Evolutionary conservation across 1,284 basidiomycete genomes (phyloP).

Genomic region (Tausonia pullulans): DNA sequence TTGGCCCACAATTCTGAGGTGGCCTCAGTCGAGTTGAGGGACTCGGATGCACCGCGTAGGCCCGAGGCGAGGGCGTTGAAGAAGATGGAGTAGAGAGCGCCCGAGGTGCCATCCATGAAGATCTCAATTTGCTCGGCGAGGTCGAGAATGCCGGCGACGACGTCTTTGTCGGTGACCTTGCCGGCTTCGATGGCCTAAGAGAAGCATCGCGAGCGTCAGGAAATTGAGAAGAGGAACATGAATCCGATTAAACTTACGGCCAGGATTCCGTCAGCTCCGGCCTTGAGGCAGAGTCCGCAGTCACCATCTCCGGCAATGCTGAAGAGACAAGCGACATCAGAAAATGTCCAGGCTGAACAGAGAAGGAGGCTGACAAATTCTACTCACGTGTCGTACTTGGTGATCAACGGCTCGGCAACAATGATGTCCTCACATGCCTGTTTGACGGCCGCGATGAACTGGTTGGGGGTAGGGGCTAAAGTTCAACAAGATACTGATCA

Average conservation of each 20-base stretch:
- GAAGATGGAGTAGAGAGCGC: conserved; percentile 83
- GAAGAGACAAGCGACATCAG: background rate
- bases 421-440: conserved; percentile 60
- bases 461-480: conserved; percentile 18
- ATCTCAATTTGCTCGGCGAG: conserved; percentile 64
- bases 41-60: conserved; percentile 40
- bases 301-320: conserved; percentile 45
- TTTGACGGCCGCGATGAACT: conserved; percentile 49
- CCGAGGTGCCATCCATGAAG: conserved; percentile 84
- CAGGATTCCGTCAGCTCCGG: conserved; percentile 44
- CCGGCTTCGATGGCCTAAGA: conserved; percentile 31
- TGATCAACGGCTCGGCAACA: conserved; percentile 73
- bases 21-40: conserved; percentile 24
- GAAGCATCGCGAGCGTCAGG: conserved; percentile 20
- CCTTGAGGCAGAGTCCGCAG: conserved; percentile 76
- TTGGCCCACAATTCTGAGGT: conserved; percentile 51
- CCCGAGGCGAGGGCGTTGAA: conserved; percentile 74
- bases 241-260: conserved; percentile 19
- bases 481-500: background rate
- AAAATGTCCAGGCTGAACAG: too few relatives aligned
- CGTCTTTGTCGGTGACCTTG: conserved; percentile 48
- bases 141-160: conserved; percentile 51
- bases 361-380: conserved; percentile 48
- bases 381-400: conserved; percentile 67
- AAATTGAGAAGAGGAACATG: background rate